These are phyloP conservation scores for Epichloe gansuensis DNA, from an alignment of 2,329 filamentous ascomycete species.

Conservation along the genomic window DNA sequence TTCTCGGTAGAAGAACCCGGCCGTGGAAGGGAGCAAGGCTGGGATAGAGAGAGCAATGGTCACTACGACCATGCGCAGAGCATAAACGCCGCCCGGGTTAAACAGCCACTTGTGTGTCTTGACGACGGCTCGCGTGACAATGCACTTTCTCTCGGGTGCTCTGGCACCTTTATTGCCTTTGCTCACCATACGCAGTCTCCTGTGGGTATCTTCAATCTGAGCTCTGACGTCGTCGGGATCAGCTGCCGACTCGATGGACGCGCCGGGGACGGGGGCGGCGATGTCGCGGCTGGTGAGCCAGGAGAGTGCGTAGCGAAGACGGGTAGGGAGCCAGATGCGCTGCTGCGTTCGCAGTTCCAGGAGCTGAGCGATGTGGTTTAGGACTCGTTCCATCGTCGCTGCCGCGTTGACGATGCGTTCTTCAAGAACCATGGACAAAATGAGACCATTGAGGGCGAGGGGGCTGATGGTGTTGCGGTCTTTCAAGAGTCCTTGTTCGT, in stretches of 20 bases:
- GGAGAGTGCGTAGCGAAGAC: conserved; percentile 24
- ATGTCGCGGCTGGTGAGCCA: conserved; percentile 23
- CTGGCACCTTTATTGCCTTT: conserved; percentile 12
- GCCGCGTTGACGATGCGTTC: conserved; percentile 25
- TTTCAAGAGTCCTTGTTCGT: conserved; percentile 26
- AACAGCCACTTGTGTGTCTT: conserved; percentile 28
- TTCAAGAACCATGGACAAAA: conserved; percentile 34
- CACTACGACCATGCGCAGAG: conserved; percentile 33
- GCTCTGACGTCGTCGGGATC: conserved; percentile 15
- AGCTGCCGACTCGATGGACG: conserved; percentile 7
- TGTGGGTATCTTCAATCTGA: conserved; percentile 22
- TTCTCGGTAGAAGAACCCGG: conserved; percentile 40
- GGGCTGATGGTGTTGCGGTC: conserved; percentile 11
- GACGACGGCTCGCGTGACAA: conserved; percentile 15
- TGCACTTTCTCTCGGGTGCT: conserved; percentile 7
- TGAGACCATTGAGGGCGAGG: conserved; percentile 25
- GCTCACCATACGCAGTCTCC: conserved; percentile 23
- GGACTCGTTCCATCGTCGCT: conserved; percentile 19
- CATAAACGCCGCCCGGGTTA: conserved; percentile 32
- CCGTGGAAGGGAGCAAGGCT: conserved; percentile 26
- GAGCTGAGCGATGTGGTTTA: conserved; percentile 25
- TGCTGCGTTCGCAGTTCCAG: conserved; percentile 21
- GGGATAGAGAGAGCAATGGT: conserved; percentile 33
- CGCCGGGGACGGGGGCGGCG: conserved; percentile 10
- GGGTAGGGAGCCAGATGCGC: conserved; percentile 31